A percentile compares a stretch with the other conserved stretches of the same genome.
Evolutionary conservation across 2,329 filamentous ascomycete species (phyloP).

Genomic region (Aureobasidium sp.): DNA sequence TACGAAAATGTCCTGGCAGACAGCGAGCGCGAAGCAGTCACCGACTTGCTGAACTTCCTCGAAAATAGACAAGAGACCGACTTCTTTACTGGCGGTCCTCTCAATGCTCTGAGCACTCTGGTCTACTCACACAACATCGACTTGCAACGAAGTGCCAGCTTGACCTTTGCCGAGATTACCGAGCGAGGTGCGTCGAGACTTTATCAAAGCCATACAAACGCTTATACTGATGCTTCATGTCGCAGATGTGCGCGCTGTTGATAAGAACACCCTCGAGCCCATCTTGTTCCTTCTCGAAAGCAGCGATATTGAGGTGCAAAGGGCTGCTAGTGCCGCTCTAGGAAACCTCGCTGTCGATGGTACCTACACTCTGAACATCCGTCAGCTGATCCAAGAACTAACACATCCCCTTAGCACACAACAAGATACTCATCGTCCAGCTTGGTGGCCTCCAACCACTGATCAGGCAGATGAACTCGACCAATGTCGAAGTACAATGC

Average conservation of each 20-base stretch:
- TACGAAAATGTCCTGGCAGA: constrained; percentile 61
- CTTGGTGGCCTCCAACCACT: constrained; percentile 84
- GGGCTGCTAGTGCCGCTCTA: constrained; percentile 89
- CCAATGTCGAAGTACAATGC: constrained; percentile 97
- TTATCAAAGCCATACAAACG: background rate
- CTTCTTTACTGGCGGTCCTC: constrained; percentile 94
- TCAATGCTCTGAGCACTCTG: constrained; percentile 86
- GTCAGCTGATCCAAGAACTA: background rate
- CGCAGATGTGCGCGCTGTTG: constrained; percentile 84
- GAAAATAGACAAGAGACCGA: constrained; percentile 96
- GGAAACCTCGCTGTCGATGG: constrained; percentile 97
- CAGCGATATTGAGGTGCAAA: constrained; percentile 91
- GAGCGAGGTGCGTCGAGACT: constrained; percentile 68
- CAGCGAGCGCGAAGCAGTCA: constrained; percentile 92
- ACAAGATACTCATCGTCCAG: constrained; percentile 93
- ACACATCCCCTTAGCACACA: constrained; percentile 64
- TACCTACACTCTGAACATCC: constrained; percentile 37
- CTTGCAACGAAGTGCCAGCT: constrained; percentile 89
- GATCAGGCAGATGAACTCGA: constrained; percentile 96
- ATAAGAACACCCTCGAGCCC: constrained; percentile 87
- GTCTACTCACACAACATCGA: constrained; percentile 99
- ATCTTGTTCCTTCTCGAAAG: constrained; percentile 94
- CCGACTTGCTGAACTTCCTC: constrained; percentile 88
- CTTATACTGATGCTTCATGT: background rate
- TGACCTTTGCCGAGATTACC: constrained; percentile 98